Conservation (phyloP, 805 yeast genomes). For the Wickerhamomyces subpelliculosus region DNA sequence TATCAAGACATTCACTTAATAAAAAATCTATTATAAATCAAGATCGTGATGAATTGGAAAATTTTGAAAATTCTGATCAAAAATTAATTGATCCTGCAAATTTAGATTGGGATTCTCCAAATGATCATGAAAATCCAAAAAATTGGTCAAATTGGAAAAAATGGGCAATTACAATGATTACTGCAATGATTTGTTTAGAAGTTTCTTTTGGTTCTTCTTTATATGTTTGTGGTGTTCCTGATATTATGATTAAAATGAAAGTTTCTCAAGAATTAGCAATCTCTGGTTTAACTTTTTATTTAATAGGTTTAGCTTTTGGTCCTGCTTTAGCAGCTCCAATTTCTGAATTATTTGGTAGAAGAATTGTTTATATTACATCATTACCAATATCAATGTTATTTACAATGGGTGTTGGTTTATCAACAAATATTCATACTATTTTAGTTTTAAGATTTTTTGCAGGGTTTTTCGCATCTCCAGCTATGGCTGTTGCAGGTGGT, state of each 20-base stretch:
- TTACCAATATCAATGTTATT: slow-evolving; percentile 64
- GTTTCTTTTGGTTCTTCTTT: slow-evolving; percentile 73
- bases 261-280: slow-evolving; percentile 54
- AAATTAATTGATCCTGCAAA: slow-evolving; percentile 30
- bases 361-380: slow-evolving; percentile 49
- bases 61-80: slow-evolving; percentile 4
- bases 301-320: slow-evolving; percentile 65
- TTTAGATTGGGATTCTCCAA: slow-evolving; percentile 55
- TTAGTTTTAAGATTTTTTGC: slow-evolving; percentile 67
- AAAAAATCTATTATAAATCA: slow-evolving; percentile 4
- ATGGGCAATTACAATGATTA: slow-evolving; percentile 60
- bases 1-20: slow-evolving; percentile 18
- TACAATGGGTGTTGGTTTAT: slow-evolving; percentile 67
- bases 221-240: slow-evolving; percentile 58
- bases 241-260: slow-evolving; percentile 39
- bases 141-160: slow-evolving; percentile 62
- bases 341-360: slow-evolving; percentile 64
- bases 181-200: slow-evolving; percentile 58
- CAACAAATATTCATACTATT: slow-evolving; percentile 52
- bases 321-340: slow-evolving; percentile 69
- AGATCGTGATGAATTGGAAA: slow-evolving; percentile 1
- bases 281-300: slow-evolving; percentile 63
- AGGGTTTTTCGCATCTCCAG: slow-evolving; percentile 75
- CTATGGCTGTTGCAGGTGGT: slow-evolving; percentile 81
- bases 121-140: slow-evolving; percentile 56